Evolutionary conservation across 75 land plant genomes (phyloP), one percentile per base, ranked within the genome.

Genomic region (Pinus taeda): DNA sequence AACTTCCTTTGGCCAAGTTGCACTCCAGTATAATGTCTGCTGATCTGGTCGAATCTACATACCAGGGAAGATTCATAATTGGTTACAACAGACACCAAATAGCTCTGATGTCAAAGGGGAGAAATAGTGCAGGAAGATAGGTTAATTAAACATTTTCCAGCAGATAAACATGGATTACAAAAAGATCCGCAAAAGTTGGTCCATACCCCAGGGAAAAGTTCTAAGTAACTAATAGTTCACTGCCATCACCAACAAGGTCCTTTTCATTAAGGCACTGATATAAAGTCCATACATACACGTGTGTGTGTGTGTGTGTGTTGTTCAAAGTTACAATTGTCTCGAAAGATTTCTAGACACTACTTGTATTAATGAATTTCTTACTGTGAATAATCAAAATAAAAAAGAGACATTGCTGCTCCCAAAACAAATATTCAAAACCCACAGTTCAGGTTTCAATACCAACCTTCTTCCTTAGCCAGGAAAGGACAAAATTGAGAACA

Each of bases 1-100:
- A 63, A 97, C 99, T 81, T 97, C 99, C 85, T 97, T 97, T 0
- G 99, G 99, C 99, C 99, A 97, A n/a, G 99, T 97, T 8, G 99
- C 99, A 89, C 99, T 97, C 99, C 99, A 97, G 63, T 92, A 94
- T 1, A 97, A 83, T 61, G 99, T 97, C 82, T 97, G 99, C 60
- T 98, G 93, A 79, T 97, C 98, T 59, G 99, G 99, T 2, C 98
- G 93, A 74, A 97, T 97, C 99, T 97, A 84, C 77, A 84, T 12
- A 82, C 26, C n/a, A 26, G 12, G 14, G 56, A 58, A 39, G 8
- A 72, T 13, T 59, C 21, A 57, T 15, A 58, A 24, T 14, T 8
- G 33, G 37, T 24, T 13, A 26, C 20, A 58, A 37, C 24, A 3
- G 36, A 37, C 4, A 26, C 12, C 60, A 76, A 26, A 60, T 3